Base-by-base conservation (phyloP, 2,329 filamentous ascomycete genomes). In the Penicillium sp. region DNA sequence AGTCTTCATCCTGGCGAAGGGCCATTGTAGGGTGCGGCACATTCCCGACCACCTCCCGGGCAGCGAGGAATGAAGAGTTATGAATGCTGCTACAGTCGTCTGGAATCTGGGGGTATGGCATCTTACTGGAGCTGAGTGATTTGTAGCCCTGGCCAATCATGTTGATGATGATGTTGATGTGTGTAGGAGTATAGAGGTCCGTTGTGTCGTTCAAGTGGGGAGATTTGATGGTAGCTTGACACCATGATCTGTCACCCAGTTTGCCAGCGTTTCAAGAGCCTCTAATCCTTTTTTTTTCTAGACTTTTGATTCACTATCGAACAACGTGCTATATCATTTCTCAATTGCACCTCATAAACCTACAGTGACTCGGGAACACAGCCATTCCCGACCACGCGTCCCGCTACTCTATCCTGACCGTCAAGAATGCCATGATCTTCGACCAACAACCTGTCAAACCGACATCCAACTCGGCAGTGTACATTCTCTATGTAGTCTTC, bases 331-430 rank as follows among this genome's bases (percentile, higher is more conserved):
- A 6, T 21, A 42, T 14, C 7, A 42, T 22, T 42, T 42, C 5
- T 22, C 19, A 21, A 22, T 13, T 42, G 10, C 37, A 42, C 16
- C n/a, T 19, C 35, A 19, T n/a, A 19, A 9, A 39, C 9, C 9
- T n/a, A 22, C 22, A 27, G 13, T 16, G 16, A 6, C 19, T 35
- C n/a, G 6, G 39, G 39, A 27, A 42, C 16, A 22, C 29, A 22
- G 37, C 55, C 59, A 66, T 67, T 67, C 64, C 55, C 55, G 53
- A 57, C 65, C 59, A 69, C 67, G 66, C 66, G 67, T 68, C 58
- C 57, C 31, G 33, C 33, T 16, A 42, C 39, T 57, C 43, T 37
- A 42, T 51, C 49, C 52, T 48, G 43, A 42, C 39, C 9, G 35
- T 27, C 27, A 29, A 57, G 63, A 66, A 64, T 65, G 61, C 24